Percentiles rank a stretch among this genome's conserved stretches.
These are phyloP conservation scores for Lachancea quebecensis DNA, from an alignment of 805 yeast species.

Conservation along the genomic window DNA sequence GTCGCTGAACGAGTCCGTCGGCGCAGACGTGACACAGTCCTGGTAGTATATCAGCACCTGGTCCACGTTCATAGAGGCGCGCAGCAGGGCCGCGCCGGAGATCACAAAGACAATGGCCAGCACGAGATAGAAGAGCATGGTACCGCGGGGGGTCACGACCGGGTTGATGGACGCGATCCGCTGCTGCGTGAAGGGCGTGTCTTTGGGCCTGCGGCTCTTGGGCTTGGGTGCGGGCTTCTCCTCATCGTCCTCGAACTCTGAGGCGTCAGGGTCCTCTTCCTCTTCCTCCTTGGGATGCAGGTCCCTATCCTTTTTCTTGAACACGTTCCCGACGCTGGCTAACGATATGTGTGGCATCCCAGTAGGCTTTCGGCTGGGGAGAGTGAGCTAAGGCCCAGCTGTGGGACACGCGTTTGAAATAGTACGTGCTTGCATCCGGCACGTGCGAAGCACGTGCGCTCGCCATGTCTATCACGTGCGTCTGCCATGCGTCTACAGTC, in stretches of 20 bases:
- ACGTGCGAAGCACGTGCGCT: too few relatives aligned
- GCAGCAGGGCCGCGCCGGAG: conserved; percentile 76
- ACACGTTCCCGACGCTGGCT: conserved; percentile 24
- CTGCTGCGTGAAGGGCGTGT: conserved; percentile 70
- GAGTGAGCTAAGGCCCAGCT: too few relatives aligned
- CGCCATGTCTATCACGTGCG: too few relatives aligned
- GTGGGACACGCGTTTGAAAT: too few relatives aligned
- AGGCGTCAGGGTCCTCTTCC: conserved; percentile 31
- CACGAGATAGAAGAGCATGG: conserved; percentile 69
- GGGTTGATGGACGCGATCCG: conserved; percentile 58
- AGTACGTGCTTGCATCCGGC: too few relatives aligned
- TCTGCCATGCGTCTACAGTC: too few relatives aligned
- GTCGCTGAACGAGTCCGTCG: conserved; percentile 35
- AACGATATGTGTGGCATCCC: conserved; percentile 25
- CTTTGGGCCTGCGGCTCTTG: conserved; percentile 59
- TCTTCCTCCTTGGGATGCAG: conserved; percentile 18
- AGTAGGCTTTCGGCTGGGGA: not conserved
- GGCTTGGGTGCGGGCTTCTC: conserved; percentile 34
- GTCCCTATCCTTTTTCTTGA: conserved; percentile 25
- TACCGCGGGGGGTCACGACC: conserved; percentile 82
- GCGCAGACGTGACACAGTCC: conserved; percentile 53
- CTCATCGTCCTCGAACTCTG: conserved; percentile 36
- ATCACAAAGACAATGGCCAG: conserved; percentile 82
- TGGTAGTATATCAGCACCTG: conserved; percentile 70
- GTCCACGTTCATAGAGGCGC: conserved; percentile 65